Base-by-base conservation (phyloP, 148 eudicot genomes). In the Arbutus unedo region DNA sequence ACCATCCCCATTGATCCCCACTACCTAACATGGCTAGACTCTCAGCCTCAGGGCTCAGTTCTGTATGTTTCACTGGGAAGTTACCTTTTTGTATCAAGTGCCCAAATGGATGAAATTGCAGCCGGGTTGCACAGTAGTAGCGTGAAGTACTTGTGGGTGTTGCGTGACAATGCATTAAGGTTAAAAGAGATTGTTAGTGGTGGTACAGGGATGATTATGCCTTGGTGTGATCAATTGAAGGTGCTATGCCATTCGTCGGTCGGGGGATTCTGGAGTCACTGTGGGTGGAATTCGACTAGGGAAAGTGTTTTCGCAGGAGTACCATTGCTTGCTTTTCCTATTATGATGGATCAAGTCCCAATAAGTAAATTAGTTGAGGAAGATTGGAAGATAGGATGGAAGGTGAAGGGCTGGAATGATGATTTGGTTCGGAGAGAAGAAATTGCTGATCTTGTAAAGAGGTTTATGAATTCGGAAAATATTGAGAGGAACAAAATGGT, bases 141-240 rank as follows among this genome's bases (percentile, higher is more conserved):
- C 1, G 75, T 87, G 3, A 79, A 75, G 47, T 85, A 66, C 49
- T 43, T 87, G 31, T 84, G 81, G 81, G 85, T 84, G 21, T 84
- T 86, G 4, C 88, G 88, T 25, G 87, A 77, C 2, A 84, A 86
- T 55, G 84, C 78, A 3, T 60, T 9, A 0, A 31, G 76, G 45
- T 56, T 45, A 47, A 56, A 54, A 48, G 74, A 73, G 56, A 76
- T 25, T 5, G 2, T 23, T 64, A 6, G 77, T 50, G 82, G 72
- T 1, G 83, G 48, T 0, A n/a, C 10, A 8, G 86, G 89, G 5
- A 45, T 71, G 48, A 76, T 86, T 41, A 80, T 90, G 50, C 70
- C 60, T n/a, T 90, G 90, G 90, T 90, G 92, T 48, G 92, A 88
- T 48, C 92, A 90, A 66, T 53, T 86, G 81, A 85, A 48, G 81